Evolutionary conservation across 139 green algal genomes (phyloP), one percentile per base, ranked within the genome.

Genomic region (Tetratostichococcus sp.): DNA sequence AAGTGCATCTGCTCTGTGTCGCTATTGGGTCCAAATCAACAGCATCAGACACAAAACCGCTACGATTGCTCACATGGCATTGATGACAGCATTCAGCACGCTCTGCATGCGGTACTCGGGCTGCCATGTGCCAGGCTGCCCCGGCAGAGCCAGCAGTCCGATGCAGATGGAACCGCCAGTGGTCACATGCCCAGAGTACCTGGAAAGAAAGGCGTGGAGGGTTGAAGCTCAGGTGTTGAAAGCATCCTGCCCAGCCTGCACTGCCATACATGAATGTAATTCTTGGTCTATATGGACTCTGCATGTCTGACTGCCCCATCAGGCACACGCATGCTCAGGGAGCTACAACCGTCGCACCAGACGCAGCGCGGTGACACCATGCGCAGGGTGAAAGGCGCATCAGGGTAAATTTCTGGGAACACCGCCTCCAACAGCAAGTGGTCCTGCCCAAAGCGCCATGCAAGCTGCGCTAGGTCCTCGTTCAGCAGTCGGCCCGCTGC

Each of bases 161-260:
- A 82, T 70, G 58, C 77, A 82, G 62, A 82, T 75, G 39, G 67
- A 73, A 11, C 77, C 77, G 33, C 77, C 77, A 19, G 77, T 72
- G 67, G 77, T 82, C 21, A 82, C 77, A 68, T 82, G 77, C 26
- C 77, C 77, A 65, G 72, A n/a, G 58, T n/a, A n/a, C 23, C 23
- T 31, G 23, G 11, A 30, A 4, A n/a, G n/a, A n/a, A n/a, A n/a
- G n/a, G n/a, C n/a, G n/a, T n/a, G n/a, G n/a, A n/a, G n/a, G 23
- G 17, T 17, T 66, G 6, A 4, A n/a, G 23, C 8, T 16, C 14
- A 67, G 6, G 28, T 28, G 8, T 5, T 50, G 16, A 19, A 50
- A 14, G 33, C 68, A 22, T 30, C 11, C 5, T 43, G 68, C 33
- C 30, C 33, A 32, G 21, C 16, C 8, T 58, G 68, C 32, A 72